Conservation (phyloP, 2,329 filamentous ascomycete species). For the Cladosporium oxysporum region DNA sequence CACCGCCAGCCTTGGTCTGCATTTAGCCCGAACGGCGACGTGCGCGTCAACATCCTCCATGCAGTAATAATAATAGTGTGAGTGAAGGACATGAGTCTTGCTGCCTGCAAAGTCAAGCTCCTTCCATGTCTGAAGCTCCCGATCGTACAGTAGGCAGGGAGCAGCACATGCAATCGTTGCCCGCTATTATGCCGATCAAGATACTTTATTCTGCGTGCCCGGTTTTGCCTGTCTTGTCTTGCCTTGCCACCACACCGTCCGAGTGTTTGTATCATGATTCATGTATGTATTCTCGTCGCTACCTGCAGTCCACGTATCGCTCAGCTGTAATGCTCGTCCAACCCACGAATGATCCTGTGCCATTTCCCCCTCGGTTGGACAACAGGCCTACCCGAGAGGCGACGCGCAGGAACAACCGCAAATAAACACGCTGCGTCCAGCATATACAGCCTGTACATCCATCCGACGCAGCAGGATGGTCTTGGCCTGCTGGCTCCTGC, state of each 20-base stretch:
- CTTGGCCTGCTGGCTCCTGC: constrained; percentile 2
- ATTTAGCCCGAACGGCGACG: constrained; percentile 11
- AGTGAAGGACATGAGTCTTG: neutral
- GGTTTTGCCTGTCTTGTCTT: neutral
- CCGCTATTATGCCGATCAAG: constrained; percentile 18
- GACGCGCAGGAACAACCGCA: neutral
- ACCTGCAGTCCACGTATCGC: neutral
- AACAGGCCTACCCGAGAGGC: constrained; percentile 5
- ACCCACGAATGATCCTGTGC: neutral
- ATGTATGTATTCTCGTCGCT: constrained; percentile 11
- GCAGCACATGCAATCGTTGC: constrained; percentile 6
- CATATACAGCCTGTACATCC: neutral
- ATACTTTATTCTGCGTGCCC: neutral
- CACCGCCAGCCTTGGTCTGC: constrained; percentile 7
- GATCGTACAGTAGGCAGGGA: constrained; percentile 5
- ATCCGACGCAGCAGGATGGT: neutral
- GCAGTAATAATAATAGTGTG: neutral
- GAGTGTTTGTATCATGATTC: neutral
- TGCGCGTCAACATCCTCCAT: constrained; percentile 8
- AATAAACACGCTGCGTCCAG: neutral
- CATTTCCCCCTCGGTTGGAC: neutral
- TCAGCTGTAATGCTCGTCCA: neutral
- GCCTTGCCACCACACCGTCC: neutral
- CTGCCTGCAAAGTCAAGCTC: neutral
- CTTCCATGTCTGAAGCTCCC: constrained; percentile 1